Percentiles rank a stretch among this genome's conserved stretches.
Conservation (phyloP, 1,284 basidiomycete genomes). For the Fomitopsis palustris region DNA sequence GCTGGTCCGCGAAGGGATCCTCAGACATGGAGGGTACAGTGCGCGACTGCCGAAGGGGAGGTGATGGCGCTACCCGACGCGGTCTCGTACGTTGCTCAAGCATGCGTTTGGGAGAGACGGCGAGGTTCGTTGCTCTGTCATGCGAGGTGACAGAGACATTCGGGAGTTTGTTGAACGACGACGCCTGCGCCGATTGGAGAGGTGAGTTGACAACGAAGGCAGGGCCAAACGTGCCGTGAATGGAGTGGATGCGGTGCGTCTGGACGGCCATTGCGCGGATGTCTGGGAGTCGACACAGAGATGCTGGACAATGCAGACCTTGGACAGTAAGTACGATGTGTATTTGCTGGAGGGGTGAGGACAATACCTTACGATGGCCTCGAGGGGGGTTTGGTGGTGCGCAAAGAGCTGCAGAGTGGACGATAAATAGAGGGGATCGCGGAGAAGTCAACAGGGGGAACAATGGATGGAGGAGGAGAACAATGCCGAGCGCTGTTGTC, state of each 20-base stretch:
- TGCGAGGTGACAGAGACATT: conserved; percentile 21
- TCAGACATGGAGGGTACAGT: conserved; percentile 9
- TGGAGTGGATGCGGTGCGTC: conserved; percentile 28
- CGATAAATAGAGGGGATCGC: background rate
- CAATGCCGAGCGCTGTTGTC: background rate
- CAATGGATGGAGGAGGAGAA: background rate
- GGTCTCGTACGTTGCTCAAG: conserved; percentile 7
- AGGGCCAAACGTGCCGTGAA: conserved; percentile 24
- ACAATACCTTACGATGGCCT: background rate
- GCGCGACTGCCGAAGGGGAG: conserved; percentile 8
- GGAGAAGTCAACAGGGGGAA: background rate
- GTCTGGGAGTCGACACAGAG: conserved; percentile 21
- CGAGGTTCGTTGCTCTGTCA: conserved; percentile 6
- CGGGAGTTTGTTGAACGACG: conserved; percentile 24
- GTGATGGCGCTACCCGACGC: conserved; percentile 17
- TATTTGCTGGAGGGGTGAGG: background rate
- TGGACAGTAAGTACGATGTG: background rate
- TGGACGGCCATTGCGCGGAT: conserved; percentile 20
- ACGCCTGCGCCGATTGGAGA: conserved; percentile 18
- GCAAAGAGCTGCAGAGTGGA: background rate
- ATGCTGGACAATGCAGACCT: conserved; percentile 3
- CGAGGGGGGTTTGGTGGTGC: background rate
- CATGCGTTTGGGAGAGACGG: conserved; percentile 3
- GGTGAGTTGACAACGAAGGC: conserved; percentile 17
- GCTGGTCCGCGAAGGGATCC: conserved; percentile 26